These are phyloP conservation scores for Phellopilus nigrolimitatus DNA, from an alignment of 1,284 basidiomycete species.

Conservation along the genomic window DNA sequence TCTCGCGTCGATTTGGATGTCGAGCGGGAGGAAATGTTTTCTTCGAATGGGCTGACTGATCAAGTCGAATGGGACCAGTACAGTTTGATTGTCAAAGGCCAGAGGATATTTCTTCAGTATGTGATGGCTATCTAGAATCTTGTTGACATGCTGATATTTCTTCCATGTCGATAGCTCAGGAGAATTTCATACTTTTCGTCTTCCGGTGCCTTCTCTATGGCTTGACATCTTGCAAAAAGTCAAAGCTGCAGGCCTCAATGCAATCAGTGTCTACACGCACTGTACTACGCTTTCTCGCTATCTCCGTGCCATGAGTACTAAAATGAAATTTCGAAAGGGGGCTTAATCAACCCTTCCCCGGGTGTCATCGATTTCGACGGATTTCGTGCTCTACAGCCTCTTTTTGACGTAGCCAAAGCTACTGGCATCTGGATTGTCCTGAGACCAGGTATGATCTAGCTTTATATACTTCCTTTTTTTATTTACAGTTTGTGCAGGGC, in stretches of 20 bases:
- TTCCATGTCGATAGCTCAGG: constrained; percentile 32
- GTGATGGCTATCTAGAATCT: no score
- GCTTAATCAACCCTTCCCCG: constrained; percentile 67
- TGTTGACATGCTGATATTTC: background rate
- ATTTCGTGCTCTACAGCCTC: constrained; percentile 64
- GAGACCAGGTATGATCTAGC: constrained; percentile 39
- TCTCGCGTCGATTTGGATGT: background rate
- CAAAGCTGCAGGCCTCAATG: constrained; percentile 78
- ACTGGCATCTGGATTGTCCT: constrained; percentile 45
- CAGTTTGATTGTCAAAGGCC: constrained; percentile 19
- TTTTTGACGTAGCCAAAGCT: constrained; percentile 43
- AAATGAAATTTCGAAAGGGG: constrained; percentile 32
- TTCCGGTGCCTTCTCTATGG: constrained; percentile 78
- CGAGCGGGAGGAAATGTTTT: background rate
- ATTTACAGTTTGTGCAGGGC: constrained; percentile 26
- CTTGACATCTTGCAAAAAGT: constrained; percentile 77
- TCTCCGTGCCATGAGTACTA: background rate
- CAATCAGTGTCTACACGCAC: constrained; percentile 72
- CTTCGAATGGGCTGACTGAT: constrained; percentile 12
- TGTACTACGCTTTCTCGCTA: constrained; percentile 3
- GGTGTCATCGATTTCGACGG: constrained; percentile 68
- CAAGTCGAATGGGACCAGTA: constrained; percentile 17
- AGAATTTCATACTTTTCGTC: constrained; percentile 80
- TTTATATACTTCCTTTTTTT: no score
- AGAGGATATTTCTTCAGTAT: constrained; percentile 20